These are phyloP conservation scores for Gillenia trifoliata DNA, from an alignment of 306 rosid species.

Conservation along the genomic window DNA sequence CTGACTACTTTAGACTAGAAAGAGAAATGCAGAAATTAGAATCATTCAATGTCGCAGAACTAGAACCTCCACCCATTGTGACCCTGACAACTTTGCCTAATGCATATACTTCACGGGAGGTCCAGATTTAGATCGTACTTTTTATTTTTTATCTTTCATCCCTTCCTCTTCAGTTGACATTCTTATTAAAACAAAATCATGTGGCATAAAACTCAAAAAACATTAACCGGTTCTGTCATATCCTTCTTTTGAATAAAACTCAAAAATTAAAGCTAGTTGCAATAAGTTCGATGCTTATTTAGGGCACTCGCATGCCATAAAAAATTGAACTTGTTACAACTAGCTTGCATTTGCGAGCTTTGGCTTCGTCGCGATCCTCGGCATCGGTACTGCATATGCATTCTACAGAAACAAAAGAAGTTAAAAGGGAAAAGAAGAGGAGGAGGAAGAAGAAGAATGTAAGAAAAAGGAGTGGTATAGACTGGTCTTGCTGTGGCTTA, in stretches of 20 bases:
- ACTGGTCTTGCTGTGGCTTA: background rate
- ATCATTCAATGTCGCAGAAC: background rate
- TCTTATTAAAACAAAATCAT: background rate
- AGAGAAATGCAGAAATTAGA: background rate
- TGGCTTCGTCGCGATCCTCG: constrained; percentile 8
- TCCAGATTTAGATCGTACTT: background rate
- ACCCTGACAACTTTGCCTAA: constrained; percentile 4
- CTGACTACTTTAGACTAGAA: background rate
- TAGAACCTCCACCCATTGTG: constrained; percentile 8
- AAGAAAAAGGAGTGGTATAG: background rate
- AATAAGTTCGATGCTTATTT: constrained; percentile 9
- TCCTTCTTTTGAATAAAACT: background rate
- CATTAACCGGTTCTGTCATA: too few relatives aligned
- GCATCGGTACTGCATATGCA: constrained; percentile 14
- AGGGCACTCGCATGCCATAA: background rate
- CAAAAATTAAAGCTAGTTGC: constrained; percentile 16
- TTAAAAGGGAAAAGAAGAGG: constrained; percentile 18
- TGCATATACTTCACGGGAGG: constrained; percentile 7
- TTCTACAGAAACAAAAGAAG: constrained; percentile 20
- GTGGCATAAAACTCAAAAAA: background rate
- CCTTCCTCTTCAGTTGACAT: background rate
- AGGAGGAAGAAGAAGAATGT: constrained; percentile 15
- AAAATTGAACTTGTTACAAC: constrained; percentile 26
- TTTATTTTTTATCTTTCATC: too few relatives aligned
- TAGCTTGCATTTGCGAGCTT: constrained; percentile 40